phyloP scores from a whole-genome alignment of 805 yeast genomes.

The Sungouiella thailandica region DNA sequence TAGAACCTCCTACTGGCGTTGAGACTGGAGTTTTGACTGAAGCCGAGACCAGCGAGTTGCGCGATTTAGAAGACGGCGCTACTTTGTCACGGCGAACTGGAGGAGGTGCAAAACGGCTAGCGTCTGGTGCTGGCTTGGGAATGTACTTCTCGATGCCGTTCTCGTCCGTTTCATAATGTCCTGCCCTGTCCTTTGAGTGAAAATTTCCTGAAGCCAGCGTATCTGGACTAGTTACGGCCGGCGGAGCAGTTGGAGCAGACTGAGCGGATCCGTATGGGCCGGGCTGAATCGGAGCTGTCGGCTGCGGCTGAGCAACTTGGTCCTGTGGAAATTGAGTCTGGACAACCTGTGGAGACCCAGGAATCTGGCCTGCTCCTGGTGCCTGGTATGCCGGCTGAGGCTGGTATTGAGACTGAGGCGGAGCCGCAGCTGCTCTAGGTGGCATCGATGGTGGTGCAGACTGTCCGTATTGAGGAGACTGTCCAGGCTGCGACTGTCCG shows the following conservation, averaged over 20 bases:
- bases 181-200: not conserved
- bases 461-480: too few relatives aligned
- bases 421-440: not conserved
- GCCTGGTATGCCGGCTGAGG: not conserved
- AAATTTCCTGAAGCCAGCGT: not conserved
- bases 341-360: not conserved
- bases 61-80: slow-evolving; percentile 11
- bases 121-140: slow-evolving; percentile 28
- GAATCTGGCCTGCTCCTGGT: not conserved
- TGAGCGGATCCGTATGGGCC: not conserved
- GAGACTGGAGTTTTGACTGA: slow-evolving; percentile 3
- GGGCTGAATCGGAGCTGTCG: not conserved
- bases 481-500: too few relatives aligned
- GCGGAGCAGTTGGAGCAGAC: not conserved
- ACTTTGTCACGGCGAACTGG: slow-evolving; percentile 33
- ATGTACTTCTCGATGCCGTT: slow-evolving; percentile 1
- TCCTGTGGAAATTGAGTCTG: not conserved
- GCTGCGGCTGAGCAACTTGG: not conserved
- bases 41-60: slow-evolving; percentile 1
- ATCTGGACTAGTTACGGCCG: not conserved
- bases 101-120: slow-evolving; percentile 37
- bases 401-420: not conserved
- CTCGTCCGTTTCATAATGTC: slow-evolving; percentile 1
- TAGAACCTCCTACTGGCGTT: slow-evolving; percentile 1
- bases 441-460: not conserved